phyloP scores from a whole-genome alignment of 2,329 filamentous ascomycete genomes.

The Aspergillus aculeatus region DNA sequence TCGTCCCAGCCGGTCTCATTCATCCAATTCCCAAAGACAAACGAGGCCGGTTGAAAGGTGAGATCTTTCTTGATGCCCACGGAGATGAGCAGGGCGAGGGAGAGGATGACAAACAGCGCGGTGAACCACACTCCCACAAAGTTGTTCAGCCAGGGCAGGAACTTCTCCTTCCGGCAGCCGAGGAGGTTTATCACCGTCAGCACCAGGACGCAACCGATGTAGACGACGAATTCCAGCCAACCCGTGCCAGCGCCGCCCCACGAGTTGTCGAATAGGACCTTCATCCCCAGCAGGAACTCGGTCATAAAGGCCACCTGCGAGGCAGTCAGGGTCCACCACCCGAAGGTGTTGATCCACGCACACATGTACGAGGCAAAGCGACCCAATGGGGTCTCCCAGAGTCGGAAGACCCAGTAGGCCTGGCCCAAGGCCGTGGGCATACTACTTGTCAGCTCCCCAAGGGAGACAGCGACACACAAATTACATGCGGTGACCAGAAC shows the following conservation, averaged over 20 bases:
- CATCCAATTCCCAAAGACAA: slow-evolving; percentile 55
- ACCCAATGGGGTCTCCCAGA: slow-evolving; percentile 43
- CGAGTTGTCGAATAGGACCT: slow-evolving; percentile 51
- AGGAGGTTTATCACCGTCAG: slow-evolving; percentile 54
- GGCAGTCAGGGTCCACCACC: slow-evolving; percentile 58
- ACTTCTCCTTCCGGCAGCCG: slow-evolving; percentile 50
- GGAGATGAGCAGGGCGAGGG: slow-evolving; percentile 52
- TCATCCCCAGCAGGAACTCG: slow-evolving; percentile 58
- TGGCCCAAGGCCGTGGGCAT: slow-evolving; percentile 63
- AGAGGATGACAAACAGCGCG: slow-evolving; percentile 53
- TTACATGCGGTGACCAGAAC: slow-evolving; percentile 63
- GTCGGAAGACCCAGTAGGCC: slow-evolving; percentile 56
- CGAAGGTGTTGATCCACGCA: slow-evolving; percentile 61
- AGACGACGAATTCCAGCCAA: slow-evolving; percentile 58
- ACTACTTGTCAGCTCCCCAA: slow-evolving; percentile 65
- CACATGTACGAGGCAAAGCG: slow-evolving; percentile 57
- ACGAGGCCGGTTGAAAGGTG: slow-evolving; percentile 50
- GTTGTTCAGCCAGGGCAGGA: slow-evolving; percentile 56
- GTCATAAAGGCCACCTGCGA: slow-evolving; percentile 60
- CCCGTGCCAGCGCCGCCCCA: slow-evolving; percentile 49
- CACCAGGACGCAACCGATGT: slow-evolving; percentile 49
- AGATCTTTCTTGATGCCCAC: slow-evolving; percentile 49
- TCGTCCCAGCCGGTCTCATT: slow-evolving; percentile 55
- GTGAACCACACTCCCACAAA: slow-evolving; percentile 56
- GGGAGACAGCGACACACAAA: slow-evolving; percentile 60